Base-by-base conservation (phyloP, 441 rosid genomes). In the Flueggea neowawraea region DNA sequence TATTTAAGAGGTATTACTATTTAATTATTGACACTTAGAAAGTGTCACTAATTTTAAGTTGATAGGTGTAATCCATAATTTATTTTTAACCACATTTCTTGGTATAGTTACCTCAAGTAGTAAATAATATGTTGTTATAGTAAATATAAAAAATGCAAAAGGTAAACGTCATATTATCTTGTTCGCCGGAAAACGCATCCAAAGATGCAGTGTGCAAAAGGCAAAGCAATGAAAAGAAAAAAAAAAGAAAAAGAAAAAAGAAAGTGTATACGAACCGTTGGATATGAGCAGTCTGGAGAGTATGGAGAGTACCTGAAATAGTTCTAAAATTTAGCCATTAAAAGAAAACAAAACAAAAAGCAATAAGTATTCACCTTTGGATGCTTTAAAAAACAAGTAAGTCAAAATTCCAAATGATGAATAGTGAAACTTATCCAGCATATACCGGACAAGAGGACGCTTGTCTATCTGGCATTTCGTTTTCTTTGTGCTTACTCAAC, bases 201-300 rank as follows among this genome's bases (percentile, higher is more conserved):
- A 47, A 47, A 59, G 60, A 48, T 61, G 69, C 47, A n/a, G 62
- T 54, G 60, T 47, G 50, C 22, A 57, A 58, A 67, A 60, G 52
- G 54, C 52, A 65, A 66, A 58, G 36, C 28, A 22, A 22, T 22
- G 4, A 0, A 15, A 44, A 65, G 49, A 13, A 45, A 55, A 57
- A 44, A 15, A 58, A 64, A 64, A n/a, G n/a, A n/a, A n/a, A n/a
- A n/a, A n/a, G n/a, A 36, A 55, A 61, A 44, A 12, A 55, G 65
- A 62, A 33, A 65, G 44, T 48, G 32, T 65, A 61, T 72, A 75
- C 87, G 73, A 72, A 92, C 98, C 95, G 97, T 69, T 22, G 95
- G 91, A 75, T 90, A 93, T 61, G 80, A 76, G 82, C 90, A 93
- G 65, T 93, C 96, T 58, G 86, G 89, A 16, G 98, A 85, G 83